phyloP scores from a whole-genome alignment of 345 rosid species.

The Melaleuca alternifolia region DNA sequence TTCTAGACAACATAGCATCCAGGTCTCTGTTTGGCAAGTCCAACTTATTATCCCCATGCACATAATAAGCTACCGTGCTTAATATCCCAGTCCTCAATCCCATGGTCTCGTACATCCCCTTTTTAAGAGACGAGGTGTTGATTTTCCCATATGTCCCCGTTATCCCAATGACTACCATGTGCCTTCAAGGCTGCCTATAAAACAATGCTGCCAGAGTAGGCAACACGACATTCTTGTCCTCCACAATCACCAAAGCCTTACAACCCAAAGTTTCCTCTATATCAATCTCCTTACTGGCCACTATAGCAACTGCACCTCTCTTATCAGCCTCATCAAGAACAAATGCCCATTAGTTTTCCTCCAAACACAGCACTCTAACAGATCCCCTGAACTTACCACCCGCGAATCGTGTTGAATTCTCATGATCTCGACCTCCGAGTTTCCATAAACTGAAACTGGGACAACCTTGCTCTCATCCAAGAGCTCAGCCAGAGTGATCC shows the following conservation, averaged over 20 bases:
- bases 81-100: constrained; percentile 89
- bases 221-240: constrained; percentile 66
- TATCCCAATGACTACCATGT: constrained; percentile 77
- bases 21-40: constrained; percentile 46
- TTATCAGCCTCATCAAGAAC: constrained; percentile 83
- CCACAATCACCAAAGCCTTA: constrained; percentile 81
- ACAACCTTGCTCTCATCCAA: constrained; percentile 87
- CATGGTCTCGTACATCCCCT: constrained; percentile 85
- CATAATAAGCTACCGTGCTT: constrained; percentile 56
- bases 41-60: constrained; percentile 62
- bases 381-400: constrained; percentile 73
- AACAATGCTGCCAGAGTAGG: constrained; percentile 80
- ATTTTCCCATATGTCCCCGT: constrained; percentile 81
- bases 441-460: constrained; percentile 76
- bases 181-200: constrained; percentile 60
- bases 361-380: constrained; percentile 79
- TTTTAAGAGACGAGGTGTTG: constrained; percentile 57
- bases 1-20: constrained; percentile 81
- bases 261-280: constrained; percentile 88
- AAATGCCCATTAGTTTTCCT: constrained; percentile 55
- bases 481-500: constrained; percentile 80
- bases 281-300: constrained; percentile 84
- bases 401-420: constrained; percentile 92
- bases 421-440: constrained; percentile 72
- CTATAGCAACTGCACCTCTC: constrained; percentile 95